phyloP scores from a whole-genome alignment of 345 rosid genomes.

The Luvunga scandens region DNA sequence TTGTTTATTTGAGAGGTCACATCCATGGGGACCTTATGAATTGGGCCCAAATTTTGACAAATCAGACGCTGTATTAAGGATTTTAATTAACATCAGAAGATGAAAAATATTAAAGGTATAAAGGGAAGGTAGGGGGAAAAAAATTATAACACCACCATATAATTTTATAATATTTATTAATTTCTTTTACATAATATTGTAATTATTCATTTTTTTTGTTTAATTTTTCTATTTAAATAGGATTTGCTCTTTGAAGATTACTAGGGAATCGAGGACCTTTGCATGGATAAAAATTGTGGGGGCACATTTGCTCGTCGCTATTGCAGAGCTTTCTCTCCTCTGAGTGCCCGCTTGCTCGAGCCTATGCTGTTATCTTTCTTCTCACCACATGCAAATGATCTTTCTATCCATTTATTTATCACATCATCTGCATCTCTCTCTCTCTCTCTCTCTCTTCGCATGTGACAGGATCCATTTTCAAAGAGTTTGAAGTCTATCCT shows the following conservation, averaged over 20 bases:
- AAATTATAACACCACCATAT: too few relatives aligned
- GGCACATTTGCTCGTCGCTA: slow-evolving; percentile 18
- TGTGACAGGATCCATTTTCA: slow-evolving; percentile 3
- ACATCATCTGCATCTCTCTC: not conserved
- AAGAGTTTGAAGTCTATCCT: not conserved
- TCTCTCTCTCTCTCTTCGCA: too few relatives aligned
- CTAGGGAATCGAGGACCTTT: not conserved
- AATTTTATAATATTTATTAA: too few relatives aligned
- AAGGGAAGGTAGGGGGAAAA: too few relatives aligned
- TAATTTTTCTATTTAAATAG: too few relatives aligned
- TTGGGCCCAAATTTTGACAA: slow-evolving; percentile 14
- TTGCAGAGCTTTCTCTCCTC: slow-evolving; percentile 3
- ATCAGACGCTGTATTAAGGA: not conserved
- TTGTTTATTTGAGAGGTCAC: slow-evolving; percentile 6
- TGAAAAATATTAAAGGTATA: too few relatives aligned
- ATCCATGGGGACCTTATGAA: slow-evolving; percentile 1
- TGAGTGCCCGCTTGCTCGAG: slow-evolving; percentile 21
- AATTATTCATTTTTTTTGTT: too few relatives aligned
- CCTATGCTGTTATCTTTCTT: slow-evolving; percentile 8
- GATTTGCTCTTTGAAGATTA: too few relatives aligned
- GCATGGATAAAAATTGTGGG: slow-evolving; percentile 22
- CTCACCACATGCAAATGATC: slow-evolving; percentile 9
- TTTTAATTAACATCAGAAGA: not conserved
- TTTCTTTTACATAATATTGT: too few relatives aligned
- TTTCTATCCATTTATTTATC: not conserved